These are phyloP conservation scores for Monosporozyma aquatica DNA, from an alignment of 805 yeast genomes.

Conservation along the genomic window DNA sequence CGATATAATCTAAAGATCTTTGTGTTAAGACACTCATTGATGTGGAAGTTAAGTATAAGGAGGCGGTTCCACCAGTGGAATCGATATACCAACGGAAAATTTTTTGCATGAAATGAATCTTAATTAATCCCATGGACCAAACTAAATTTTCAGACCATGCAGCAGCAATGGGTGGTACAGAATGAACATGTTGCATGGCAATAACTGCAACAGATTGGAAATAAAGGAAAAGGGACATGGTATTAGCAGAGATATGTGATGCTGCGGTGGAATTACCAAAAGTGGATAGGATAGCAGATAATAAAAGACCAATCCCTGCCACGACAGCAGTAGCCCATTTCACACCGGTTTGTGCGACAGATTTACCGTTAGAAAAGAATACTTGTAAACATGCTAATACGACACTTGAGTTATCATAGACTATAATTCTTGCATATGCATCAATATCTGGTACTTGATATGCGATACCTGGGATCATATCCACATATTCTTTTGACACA, in stretches of 20 bases:
- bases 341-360: conserved; percentile 72
- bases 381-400: conserved; percentile 66
- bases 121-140: conserved; percentile 91
- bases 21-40: conserved; percentile 70
- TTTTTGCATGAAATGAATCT: conserved; percentile 72
- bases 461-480: conserved; percentile 74
- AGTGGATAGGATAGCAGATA: conserved; percentile 72
- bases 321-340: conserved; percentile 93
- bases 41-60: conserved; percentile 53
- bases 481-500: conserved; percentile 41
- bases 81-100: conserved; percentile 81
- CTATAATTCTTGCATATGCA: conserved; percentile 55
- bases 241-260: conserved; percentile 82
- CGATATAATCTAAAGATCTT: conserved; percentile 28
- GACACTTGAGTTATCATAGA: conserved; percentile 37
- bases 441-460: conserved; percentile 82
- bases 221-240: conserved; percentile 75
- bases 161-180: conserved; percentile 87
- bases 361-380: conserved; percentile 64
- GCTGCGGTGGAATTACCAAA: conserved; percentile 89
- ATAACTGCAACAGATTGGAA: conserved; percentile 85
- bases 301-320: conserved; percentile 75
- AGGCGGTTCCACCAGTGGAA: conserved; percentile 83
- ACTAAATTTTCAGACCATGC: conserved; percentile 90
- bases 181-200: conserved; percentile 75